A percentile compares a stretch with the other conserved stretches of the same genome.
Evolutionary conservation across 257 asterid species (phyloP).

Genomic region (Penstemon davidsonii): DNA sequence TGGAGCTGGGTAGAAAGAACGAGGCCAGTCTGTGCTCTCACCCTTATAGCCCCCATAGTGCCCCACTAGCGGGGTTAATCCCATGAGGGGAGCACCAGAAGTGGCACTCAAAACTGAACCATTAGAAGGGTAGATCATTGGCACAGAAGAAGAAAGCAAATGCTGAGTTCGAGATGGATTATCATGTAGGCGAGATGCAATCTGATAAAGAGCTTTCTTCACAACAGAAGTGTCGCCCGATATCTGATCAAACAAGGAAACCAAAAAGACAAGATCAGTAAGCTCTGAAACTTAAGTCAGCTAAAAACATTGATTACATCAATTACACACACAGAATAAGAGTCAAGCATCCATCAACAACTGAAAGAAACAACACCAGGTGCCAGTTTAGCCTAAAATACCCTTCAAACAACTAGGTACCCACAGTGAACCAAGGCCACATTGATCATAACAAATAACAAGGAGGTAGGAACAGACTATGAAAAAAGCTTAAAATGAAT

Average conservation of each 20-base stretch:
- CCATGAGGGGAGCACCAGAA: conserved; percentile 71
- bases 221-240: conserved; percentile 76
- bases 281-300: conserved; percentile 5
- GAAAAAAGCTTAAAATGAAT: neutral
- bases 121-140: conserved; percentile 57
- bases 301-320: neutral
- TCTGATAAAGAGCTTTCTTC: conserved; percentile 77
- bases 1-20: conserved; percentile 66
- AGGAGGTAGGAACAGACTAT: neutral
- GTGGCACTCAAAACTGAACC: conserved; percentile 66
- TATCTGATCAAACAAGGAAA: conserved; percentile 49
- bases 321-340: neutral
- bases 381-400: neutral
- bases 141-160: conserved; percentile 67
- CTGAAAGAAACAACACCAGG: neutral
- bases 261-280: neutral
- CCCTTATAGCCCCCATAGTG: conserved; percentile 84
- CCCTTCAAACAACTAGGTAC: neutral
- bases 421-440: conserved; percentile 14
- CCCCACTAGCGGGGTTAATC: conserved; percentile 70
- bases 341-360: conserved; percentile 6
- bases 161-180: conserved; percentile 96
- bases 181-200: conserved; percentile 79
- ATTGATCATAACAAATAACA: neutral
- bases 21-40: conserved; percentile 74